phyloP scores from a whole-genome alignment of 352 stramenopile species.

The Globisporangium takayamanum region DNA sequence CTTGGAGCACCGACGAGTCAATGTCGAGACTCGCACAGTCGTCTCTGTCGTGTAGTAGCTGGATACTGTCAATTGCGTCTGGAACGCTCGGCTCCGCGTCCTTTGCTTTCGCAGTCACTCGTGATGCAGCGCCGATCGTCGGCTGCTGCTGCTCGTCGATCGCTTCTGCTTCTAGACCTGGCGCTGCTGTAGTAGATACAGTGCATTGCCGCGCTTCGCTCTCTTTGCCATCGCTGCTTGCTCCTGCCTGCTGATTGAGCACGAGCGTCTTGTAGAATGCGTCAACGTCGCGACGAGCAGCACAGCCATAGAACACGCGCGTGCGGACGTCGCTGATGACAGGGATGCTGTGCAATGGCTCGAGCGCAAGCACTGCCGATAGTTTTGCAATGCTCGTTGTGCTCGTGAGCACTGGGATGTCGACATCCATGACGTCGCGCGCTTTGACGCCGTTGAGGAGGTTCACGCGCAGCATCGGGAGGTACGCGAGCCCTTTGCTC shows the following conservation, averaged over 20 bases:
- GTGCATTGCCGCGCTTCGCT: constrained; percentile 8
- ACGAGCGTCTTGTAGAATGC: constrained; percentile 1
- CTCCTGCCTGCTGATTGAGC: neutral
- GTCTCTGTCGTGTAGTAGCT: constrained; percentile 18
- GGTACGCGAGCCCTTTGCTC: constrained; percentile 44
- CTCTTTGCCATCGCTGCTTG: neutral
- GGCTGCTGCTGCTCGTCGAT: neutral
- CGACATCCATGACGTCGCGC: constrained; percentile 46
- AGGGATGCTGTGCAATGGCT: constrained; percentile 21
- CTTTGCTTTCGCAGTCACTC: neutral
- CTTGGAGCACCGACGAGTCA: constrained; percentile 48
- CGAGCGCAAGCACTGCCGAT: constrained; percentile 15
- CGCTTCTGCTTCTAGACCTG: neutral
- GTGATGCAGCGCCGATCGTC: neutral
- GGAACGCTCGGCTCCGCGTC: neutral
- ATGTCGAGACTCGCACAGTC: constrained; percentile 23
- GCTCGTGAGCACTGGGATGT: constrained; percentile 33
- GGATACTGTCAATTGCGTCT: neutral
- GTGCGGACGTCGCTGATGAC: constrained; percentile 32
- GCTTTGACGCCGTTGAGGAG: constrained; percentile 35
- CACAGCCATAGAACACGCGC: constrained; percentile 47
- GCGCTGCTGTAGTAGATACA: neutral
- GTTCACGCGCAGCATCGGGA: constrained; percentile 46
- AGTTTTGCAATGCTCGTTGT: constrained; percentile 30
- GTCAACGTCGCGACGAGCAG: constrained; percentile 18